Evolutionary conservation across 116 monocot species (phyloP), one percentile per base, ranked within the genome.

Genomic region (Trichopus zeylanicus): DNA sequence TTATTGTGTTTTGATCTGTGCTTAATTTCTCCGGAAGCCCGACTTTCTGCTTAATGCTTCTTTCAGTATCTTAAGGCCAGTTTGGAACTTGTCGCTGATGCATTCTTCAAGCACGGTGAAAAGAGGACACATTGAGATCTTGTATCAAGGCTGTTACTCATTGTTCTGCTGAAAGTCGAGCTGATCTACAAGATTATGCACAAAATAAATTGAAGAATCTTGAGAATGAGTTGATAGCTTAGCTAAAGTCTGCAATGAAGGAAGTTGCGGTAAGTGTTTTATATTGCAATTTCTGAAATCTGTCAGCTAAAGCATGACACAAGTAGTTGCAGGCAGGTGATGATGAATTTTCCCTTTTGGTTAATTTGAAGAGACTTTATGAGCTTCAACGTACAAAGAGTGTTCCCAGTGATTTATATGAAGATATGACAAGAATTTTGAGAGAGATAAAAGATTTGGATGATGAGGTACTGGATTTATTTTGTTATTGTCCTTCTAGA

Each of bases 271-370:
- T 85, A 74, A 70, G 79, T 22, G 6, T 48, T n/a, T 4, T 28
- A 57, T 46, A 38, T 33, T 25, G 20, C 12, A 54, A 42, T 12
- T 42, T 42, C 20, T 25, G 55, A 49, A 28, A 31, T 33, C 32
- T 67, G 26, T 67, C 46, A 65, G 11, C 7, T 48, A 46, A 26
- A 51, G n/a, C n/a, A 13, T 42, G n/a, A 42, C n/a, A 12, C 42
- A 42, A 16, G 65, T 33, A 18, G 24, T 67, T 87, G 46, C 72
- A 95, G 95, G 78, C 72, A 39, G 87, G 87, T 26, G 76, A 73
- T 73, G 95, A 95, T 77, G 95, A 95, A 64, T 95, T 87, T 73
- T 81, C 90, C 16, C 95, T 95, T 73, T 62, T 95, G 67, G 81
- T 95, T 51, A 95, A 95, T 61, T 67, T 90, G 67, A 95, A 95